Evolutionary conservation across 2,329 filamentous ascomycete genomes (phyloP), one percentile per base, ranked within the genome.

Genomic region (Cordyceps javanica): DNA sequence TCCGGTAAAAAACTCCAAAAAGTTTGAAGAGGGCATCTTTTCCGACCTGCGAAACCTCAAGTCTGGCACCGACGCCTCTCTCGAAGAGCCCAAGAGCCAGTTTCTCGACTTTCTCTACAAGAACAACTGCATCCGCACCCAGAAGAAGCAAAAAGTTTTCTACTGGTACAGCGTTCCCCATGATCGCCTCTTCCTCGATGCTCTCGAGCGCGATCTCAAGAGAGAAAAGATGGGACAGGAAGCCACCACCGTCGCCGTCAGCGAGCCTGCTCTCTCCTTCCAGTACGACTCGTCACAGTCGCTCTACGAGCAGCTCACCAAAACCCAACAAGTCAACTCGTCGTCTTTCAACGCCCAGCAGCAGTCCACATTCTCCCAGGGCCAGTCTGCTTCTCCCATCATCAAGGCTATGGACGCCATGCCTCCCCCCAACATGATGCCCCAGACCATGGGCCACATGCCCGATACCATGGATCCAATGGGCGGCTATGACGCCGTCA

Each of bases 61-160:
- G 77, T 96, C 94, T 25, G 94, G 94, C 63, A 97, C 93, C 67
- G 94, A 99, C 79, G 94, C 94, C 50, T 97, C 94, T 42, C 85
- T 99, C 60, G 94, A 99, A 76, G 94, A 99, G 79, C 94, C 94
- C 57, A 99, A 99, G 82, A 97, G 93, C 76, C 88, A 90, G 2
- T 99, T 99, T 77, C 83, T 99, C 61, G 94, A 99, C 75, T 99
- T 97, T 73, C 82, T 99, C 45, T 99, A 99, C 85, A 99, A 99
- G 83, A 99, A 99, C 83, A 99, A 99, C 80, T 99, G 94, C 82
- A 99, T 99, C 67, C 88, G 94, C 66, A 99, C 94, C 38, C 94
- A 99, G 75, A 99, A 99, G 86, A 99, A 99, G 82, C 94, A 99
- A 72, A 99, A 99, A 81, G 94, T 99, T 64, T 99, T 99, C 70